These are phyloP conservation scores for Eucalyptus leucophloia DNA, from an alignment of 345 rosid species.

Conservation along the genomic window DNA sequence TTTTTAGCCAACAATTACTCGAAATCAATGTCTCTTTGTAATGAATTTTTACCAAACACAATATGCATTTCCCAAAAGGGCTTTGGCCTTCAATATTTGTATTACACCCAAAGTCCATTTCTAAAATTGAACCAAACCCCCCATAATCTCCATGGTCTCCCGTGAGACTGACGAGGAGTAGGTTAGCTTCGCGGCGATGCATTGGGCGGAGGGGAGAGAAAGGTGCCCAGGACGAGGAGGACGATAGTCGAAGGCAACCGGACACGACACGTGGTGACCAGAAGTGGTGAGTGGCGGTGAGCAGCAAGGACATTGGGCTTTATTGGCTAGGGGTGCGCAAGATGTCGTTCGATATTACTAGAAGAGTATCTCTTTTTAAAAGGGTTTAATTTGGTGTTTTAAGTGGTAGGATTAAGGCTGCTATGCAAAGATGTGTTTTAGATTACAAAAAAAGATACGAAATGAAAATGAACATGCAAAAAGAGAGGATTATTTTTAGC, in stretches of 20 bases:
- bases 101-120: no score
- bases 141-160: no score
- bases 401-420: background rate
- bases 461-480: background rate
- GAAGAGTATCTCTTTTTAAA: background rate
- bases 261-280: background rate
- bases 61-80: no score
- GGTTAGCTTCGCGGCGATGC: background rate
- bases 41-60: no score
- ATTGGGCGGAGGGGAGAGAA: background rate
- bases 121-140: no score
- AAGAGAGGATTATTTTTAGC: background rate
- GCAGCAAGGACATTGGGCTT: background rate
- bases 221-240: background rate
- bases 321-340: background rate
- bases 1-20: no score
- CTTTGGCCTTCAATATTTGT: no score
- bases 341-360: background rate
- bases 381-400: background rate
- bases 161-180: no score
- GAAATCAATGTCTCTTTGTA: no score
- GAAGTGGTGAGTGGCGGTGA: background rate
- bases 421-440: background rate
- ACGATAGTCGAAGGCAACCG: background rate
- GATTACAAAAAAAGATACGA: background rate